Conservation (phyloP, 495 filamentous ascomycete species). For the Pyrenula aspistea region DNA sequence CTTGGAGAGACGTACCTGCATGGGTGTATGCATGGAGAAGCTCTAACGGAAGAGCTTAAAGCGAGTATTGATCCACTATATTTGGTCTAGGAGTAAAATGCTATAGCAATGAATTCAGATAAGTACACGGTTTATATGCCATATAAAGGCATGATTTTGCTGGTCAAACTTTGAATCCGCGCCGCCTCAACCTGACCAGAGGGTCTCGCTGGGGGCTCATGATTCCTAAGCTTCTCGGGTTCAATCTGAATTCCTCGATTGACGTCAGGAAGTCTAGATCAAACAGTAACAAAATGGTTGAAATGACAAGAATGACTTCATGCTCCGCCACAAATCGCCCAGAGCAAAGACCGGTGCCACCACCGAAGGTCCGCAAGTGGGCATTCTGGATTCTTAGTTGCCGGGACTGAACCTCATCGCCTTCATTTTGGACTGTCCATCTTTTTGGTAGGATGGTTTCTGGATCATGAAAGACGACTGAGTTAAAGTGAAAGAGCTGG, state of each 20-base stretch:
- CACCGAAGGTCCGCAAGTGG: slow-evolving; percentile 2
- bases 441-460: background rate
- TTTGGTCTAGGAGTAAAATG: too few relatives aligned
- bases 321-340: slow-evolving; percentile 5
- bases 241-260: background rate
- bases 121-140: too few relatives aligned
- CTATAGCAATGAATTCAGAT: too few relatives aligned
- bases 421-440: slow-evolving; percentile 1
- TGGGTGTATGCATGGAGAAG: too few relatives aligned
- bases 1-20: too few relatives aligned
- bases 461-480: slow-evolving; percentile 1
- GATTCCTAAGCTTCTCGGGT: background rate
- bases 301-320: slow-evolving; percentile 2
- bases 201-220: background rate
- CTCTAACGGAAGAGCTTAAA: too few relatives aligned
- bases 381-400: background rate
- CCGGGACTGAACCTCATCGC: background rate
- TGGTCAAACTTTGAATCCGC: background rate
- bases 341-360: slow-evolving; percentile 3
- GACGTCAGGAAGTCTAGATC: background rate
- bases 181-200: background rate
- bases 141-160: too few relatives aligned
- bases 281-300: slow-evolving; percentile 1
- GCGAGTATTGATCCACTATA: too few relatives aligned
- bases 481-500: slow-evolving; percentile 2